These are phyloP conservation scores for Entophlyctis helioformis DNA, from an alignment of 192 early-diverging fungal species.

Conservation along the genomic window DNA sequence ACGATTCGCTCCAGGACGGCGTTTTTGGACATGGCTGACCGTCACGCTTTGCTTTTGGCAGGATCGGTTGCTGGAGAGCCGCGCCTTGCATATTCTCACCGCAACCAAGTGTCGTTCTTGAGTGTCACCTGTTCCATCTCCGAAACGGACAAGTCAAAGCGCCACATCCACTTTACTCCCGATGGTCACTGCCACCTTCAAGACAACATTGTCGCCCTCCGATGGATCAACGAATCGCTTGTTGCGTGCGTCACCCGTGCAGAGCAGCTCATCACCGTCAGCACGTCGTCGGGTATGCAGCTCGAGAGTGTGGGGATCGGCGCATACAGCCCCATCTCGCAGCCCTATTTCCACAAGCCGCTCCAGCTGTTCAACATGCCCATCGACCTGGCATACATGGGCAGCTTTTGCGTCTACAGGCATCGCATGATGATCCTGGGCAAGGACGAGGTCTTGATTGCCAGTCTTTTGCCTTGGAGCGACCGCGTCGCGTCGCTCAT, in stretches of 20 bases:
- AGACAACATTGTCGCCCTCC: slow-evolving; percentile 18
- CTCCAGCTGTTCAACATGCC: slow-evolving; percentile 4
- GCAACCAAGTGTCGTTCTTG: slow-evolving; percentile 5
- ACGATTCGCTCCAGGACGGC: background rate
- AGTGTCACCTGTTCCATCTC: background rate
- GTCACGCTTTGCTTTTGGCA: background rate
- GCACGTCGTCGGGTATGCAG: slow-evolving; percentile 7
- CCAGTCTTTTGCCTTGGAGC: slow-evolving; percentile 23
- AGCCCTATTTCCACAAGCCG: slow-evolving; percentile 10
- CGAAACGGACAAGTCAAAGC: background rate
- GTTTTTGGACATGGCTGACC: too few species aligned
- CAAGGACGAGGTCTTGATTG: slow-evolving; percentile 15
- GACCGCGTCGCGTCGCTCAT: slow-evolving; percentile 29
- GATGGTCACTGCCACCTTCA: slow-evolving; percentile 5
- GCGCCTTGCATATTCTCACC: slow-evolving; percentile 12
- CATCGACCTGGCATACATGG: slow-evolving; percentile 17
- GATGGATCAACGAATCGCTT: slow-evolving; percentile 21
- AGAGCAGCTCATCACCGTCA: slow-evolving; percentile 16
- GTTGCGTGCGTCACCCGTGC: slow-evolving; percentile 4
- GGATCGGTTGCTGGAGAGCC: slow-evolving; percentile 6
- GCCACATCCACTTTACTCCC: background rate
- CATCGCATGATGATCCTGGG: slow-evolving; percentile 26
- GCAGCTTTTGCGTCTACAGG: slow-evolving; percentile 15
- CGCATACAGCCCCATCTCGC: slow-evolving; percentile 1
- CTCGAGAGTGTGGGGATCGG: slow-evolving; percentile 11